Percentiles rank a stretch among this genome's conserved stretches.
Evolutionary conservation across 345 rosid genomes (phyloP).

Genomic region (Ailanthus altissimus): DNA sequence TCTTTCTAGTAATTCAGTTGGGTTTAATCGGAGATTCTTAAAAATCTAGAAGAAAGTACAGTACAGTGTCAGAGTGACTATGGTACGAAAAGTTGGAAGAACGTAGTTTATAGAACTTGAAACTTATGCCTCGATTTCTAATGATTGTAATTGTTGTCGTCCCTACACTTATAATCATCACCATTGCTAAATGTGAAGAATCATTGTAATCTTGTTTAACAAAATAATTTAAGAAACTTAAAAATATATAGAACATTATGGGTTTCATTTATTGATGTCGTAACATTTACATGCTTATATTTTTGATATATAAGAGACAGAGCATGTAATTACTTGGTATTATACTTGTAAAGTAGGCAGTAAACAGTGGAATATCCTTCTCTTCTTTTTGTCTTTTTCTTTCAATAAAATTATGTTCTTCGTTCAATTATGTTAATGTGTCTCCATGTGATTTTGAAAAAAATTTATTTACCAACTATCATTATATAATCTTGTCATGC

Average conservation of each 20-base stretch:
- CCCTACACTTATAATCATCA: background rate
- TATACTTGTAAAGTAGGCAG: background rate
- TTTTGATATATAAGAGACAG: background rate
- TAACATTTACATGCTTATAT: background rate
- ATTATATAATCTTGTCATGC: background rate
- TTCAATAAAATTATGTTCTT: background rate
- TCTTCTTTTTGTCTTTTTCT: background rate
- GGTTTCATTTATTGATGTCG: background rate
- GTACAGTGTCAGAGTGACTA: background rate
- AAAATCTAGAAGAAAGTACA: background rate
- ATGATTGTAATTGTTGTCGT: background rate
- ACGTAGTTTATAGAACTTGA: background rate
- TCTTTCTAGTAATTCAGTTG: background rate
- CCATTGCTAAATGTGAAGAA: background rate
- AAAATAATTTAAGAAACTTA: background rate
- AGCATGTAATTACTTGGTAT: slow-evolving; percentile 9
- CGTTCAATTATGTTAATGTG: background rate
- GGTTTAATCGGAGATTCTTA: background rate
- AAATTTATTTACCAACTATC: background rate
- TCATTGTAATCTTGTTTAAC: background rate
- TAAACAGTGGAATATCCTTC: background rate
- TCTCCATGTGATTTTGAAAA: background rate
- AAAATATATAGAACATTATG: background rate
- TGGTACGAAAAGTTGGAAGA: background rate
- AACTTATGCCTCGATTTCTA: background rate